Evolutionary conservation across 768 basidiomycete genomes (phyloP).

Genomic region (Fistulinella prunicolor): DNA sequence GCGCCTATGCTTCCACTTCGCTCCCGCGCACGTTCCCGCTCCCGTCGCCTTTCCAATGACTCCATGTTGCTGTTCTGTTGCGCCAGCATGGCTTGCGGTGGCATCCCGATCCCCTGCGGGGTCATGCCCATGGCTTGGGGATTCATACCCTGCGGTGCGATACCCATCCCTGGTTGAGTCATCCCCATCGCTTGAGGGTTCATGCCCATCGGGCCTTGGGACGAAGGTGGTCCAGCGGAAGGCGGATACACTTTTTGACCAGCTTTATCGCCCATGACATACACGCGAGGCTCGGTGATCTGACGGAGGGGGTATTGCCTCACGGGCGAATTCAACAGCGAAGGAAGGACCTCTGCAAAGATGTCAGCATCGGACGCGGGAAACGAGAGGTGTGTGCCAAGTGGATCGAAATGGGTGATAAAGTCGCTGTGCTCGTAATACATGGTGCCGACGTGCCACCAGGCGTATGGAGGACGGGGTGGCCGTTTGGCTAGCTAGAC

Average conservation of each 20-base stretch:
- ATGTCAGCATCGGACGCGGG: conserved; percentile 9
- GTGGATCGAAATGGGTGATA: neutral
- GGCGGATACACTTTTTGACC: conserved; percentile 61
- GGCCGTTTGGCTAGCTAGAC: neutral
- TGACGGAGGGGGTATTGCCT: conserved; percentile 70
- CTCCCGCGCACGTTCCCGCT: conserved; percentile 54
- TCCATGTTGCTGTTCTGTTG: conserved; percentile 76
- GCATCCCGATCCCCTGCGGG: conserved; percentile 28
- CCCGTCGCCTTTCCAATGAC: conserved; percentile 59
- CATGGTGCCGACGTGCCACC: neutral
- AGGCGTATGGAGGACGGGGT: neutral
- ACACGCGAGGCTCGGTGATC: conserved; percentile 64
- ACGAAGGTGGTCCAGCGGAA: conserved; percentile 34
- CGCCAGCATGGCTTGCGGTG: conserved; percentile 60
- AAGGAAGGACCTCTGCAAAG: conserved; percentile 54
- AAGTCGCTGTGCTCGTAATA: neutral
- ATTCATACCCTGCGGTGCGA: conserved; percentile 25
- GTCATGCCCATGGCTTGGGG: conserved; percentile 23
- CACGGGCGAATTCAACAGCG: conserved; percentile 56
- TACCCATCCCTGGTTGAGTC: conserved; percentile 23
- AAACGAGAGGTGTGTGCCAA: conserved; percentile 1
- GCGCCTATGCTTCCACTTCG: conserved; percentile 40
- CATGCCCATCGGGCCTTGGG: conserved; percentile 27
- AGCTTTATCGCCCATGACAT: conserved; percentile 66
- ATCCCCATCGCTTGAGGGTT: conserved; percentile 24